Base-by-base conservation (phyloP, 805 yeast genomes). In the Phaffomyces antillensis region DNA sequence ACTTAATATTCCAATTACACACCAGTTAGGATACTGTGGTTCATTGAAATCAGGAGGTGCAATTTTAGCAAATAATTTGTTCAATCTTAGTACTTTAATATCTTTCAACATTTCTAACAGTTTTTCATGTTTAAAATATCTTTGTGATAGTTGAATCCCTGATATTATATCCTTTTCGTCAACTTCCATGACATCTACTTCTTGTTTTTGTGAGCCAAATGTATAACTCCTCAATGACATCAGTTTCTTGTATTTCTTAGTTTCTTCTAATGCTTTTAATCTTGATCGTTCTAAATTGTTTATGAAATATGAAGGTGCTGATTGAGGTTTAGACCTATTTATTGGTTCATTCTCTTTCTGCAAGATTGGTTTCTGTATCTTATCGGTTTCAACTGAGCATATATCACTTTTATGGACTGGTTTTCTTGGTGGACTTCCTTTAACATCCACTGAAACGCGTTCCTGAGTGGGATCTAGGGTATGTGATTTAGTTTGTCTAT, bases 1-100 rank as follows among this genome's bases (percentile, higher is more conserved):
- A 5, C 78, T 66, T 0, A 90, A 67, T 3, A 86, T 70, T 1
- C 95, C 97, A n/a, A 83, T 55, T 2, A 81, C 73, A n/a, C 82
- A 81, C 84, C 88, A 89, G 58, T 90, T 89, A 4, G 83, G 64
- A 54, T 82, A 81, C 31, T 65, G 64, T 0, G 96, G 96, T 39
- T 84, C 84, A 7, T 64, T 59, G 56, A 75, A 89, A 18, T 76
- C 68, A 0, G 96, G 93, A 2, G 93, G 83, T 26, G 60, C 52
- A 1, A 89, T 79, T 50, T 81, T 79, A 2, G 87, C 83, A 52
- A 77, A 71, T 3, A 84, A 60, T 51, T 80, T 78, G 10, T 75
- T 73, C 3, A 86, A 59, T 36, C 84, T 66, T 39, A 86, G 62
- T 1, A 82, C 59, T 51, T 81, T 79, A 48, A 76, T 73, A 15